Conservation (phyloP, 176 grass and related monocot genomes). For the Bromus sterilis region DNA sequence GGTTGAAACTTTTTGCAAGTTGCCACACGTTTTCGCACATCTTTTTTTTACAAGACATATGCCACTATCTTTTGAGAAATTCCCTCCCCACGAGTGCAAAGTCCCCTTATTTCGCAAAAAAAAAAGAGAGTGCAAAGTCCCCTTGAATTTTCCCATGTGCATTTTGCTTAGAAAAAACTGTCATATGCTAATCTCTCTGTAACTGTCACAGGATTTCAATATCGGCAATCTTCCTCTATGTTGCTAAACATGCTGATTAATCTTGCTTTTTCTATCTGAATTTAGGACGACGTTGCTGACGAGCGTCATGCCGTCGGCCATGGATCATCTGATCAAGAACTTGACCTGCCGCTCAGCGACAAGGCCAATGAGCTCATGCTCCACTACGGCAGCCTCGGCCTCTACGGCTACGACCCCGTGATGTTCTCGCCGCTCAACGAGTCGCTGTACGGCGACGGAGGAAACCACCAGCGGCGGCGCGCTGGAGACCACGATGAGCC, state of each 20-base stretch:
- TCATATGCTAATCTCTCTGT: neutral
- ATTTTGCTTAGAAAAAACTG: neutral
- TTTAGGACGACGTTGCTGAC: slow-evolving; percentile 35
- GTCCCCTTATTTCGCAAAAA: too few species aligned
- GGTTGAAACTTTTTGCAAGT: neutral
- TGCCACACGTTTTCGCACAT: neutral
- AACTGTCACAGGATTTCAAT: neutral
- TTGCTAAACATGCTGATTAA: neutral
- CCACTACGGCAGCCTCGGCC: slow-evolving; percentile 39
- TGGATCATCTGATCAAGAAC: slow-evolving; percentile 76
- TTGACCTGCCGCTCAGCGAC: slow-evolving; percentile 55
- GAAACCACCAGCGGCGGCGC: neutral
- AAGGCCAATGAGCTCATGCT: slow-evolving; percentile 75
- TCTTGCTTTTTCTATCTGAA: neutral
- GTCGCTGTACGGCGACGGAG: slow-evolving; percentile 1
- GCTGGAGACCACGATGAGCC: neutral
- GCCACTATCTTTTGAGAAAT: neutral
- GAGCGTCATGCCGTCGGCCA: slow-evolving; percentile 35
- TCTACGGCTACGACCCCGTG: slow-evolving; percentile 28
- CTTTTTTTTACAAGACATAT: neutral
- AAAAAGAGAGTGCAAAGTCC: neutral
- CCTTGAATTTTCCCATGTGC: neutral
- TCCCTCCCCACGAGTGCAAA: neutral
- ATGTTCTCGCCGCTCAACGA: slow-evolving; percentile 35
- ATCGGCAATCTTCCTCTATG: neutral